Base-by-base conservation (phyloP, 805 yeast genomes). In the Starmerella kuoi region DNA sequence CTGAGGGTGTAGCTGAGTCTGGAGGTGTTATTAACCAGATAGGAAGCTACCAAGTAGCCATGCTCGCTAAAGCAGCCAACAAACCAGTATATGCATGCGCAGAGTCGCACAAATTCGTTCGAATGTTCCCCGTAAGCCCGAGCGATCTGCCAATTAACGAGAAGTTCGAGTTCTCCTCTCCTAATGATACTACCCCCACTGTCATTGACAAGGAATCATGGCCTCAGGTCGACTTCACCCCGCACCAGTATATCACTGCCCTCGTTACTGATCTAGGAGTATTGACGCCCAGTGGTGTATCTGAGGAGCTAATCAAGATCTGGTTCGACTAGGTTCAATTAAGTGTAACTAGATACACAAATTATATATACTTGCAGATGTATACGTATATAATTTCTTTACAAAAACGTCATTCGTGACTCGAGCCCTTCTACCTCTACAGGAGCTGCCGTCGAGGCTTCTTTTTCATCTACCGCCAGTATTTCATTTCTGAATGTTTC, bases 1-100 rank as follows among this genome's bases (percentile, higher is more conserved):
- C 98, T 1, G 98, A 91, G 63, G 99, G 99, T 52, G 99, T 91
- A 3, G 94, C 95, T 3, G 99, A 91, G 65, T 80, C 93, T 59
- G 99, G 99, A 43, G 99, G 99, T 26, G 85, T 93, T 37, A 88
- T 91, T 52, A 91, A 91, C 62, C 87, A 63, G 50, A 60, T 91
- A 48, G 99, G 99, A 5, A 79, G 94, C 1, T 91, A 84, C 61
- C 95, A 91, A 56, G 79, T 88, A 37, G 96, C 96, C 31, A 88
- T 91, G 35, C 65, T 91, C 45, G 95, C 97, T 2, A 79, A 82
- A 53, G 77, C 80, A 45, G 82, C 94, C 47, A 81, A 85, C 58
- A 88, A 85, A 59, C 98, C 97, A 4, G 73, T 91, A 35, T 91
- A 87, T 54, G 97, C 86, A 36, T 91, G 85, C 7, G 80, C 95